A percentile compares a stretch with the other conserved stretches of the same genome.
phyloP scores from a whole-genome alignment of 1,284 basidiomycete species.

The Trichosporon asahii region DNA sequence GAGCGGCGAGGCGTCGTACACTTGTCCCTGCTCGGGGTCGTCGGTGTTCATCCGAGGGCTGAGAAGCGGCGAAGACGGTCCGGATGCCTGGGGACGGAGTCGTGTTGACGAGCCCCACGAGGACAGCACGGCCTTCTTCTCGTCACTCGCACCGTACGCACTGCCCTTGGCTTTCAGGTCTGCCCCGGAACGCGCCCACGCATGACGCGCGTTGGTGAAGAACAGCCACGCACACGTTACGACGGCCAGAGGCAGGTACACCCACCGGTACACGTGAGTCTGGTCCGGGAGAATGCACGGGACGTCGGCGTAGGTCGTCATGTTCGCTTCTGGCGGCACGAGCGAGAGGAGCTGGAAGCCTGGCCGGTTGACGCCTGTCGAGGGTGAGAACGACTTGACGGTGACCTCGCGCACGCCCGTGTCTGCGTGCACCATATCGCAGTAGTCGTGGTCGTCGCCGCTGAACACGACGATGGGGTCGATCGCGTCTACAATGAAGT shows the following conservation, averaged over 20 bases:
- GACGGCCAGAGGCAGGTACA: slow-evolving; percentile 60
- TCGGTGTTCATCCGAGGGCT: background rate
- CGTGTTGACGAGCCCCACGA: slow-evolving; percentile 42
- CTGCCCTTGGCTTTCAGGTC: background rate
- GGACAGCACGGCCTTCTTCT: slow-evolving; percentile 36
- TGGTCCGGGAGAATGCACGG: slow-evolving; percentile 70
- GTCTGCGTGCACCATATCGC: slow-evolving; percentile 63
- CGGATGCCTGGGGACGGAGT: slow-evolving; percentile 22
- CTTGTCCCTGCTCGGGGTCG: background rate
- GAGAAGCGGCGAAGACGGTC: slow-evolving; percentile 27
- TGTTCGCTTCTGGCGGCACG: slow-evolving; percentile 52
- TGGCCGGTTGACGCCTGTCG: slow-evolving; percentile 68
- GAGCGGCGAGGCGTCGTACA: background rate
- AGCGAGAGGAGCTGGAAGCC: slow-evolving; percentile 83
- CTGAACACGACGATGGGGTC: slow-evolving; percentile 64
- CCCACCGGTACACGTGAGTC: slow-evolving; percentile 59
- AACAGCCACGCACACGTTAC: slow-evolving; percentile 52
- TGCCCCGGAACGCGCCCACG: slow-evolving; percentile 28
- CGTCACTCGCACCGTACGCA: slow-evolving; percentile 1
- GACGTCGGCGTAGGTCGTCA: slow-evolving; percentile 55
- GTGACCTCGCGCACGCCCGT: slow-evolving; percentile 64
- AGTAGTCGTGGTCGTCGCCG: slow-evolving; percentile 86
- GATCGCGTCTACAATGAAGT: slow-evolving; percentile 65
- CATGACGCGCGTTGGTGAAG: slow-evolving; percentile 41
- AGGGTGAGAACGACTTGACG: slow-evolving; percentile 77